These are phyloP conservation scores for Aplosporella prunicola DNA, from an alignment of 2,329 filamentous ascomycete species.

Conservation along the genomic window DNA sequence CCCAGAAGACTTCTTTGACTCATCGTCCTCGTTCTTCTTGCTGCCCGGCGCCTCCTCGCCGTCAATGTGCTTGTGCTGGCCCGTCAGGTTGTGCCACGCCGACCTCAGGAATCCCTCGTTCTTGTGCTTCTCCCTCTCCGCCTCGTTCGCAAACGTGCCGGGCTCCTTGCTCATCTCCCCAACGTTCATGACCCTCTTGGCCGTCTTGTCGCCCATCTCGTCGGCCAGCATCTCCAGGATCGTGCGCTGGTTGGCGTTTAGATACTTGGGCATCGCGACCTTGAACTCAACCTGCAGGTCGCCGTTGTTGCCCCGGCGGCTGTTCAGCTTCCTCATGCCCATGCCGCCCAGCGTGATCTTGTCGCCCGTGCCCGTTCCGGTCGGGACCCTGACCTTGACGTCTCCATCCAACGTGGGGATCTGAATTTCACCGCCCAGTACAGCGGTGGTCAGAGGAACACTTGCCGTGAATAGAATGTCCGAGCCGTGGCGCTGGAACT, in stretches of 20 bases:
- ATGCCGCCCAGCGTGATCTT: constrained; percentile 79
- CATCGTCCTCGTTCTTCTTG: constrained; percentile 20
- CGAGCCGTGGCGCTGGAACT: constrained; percentile 78
- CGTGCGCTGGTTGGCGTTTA: constrained; percentile 82
- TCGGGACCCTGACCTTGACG: constrained; percentile 82
- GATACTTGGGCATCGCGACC: constrained; percentile 88
- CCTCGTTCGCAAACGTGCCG: constrained; percentile 15
- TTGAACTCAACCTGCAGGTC: constrained; percentile 93
- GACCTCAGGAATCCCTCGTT: constrained; percentile 87
- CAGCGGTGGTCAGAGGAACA: constrained; percentile 83
- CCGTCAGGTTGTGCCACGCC: constrained; percentile 87
- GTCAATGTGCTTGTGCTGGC: constrained; percentile 43
- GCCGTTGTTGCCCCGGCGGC: constrained; percentile 58
- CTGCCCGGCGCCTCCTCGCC: constrained; percentile 24
- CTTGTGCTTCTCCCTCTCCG: constrained; percentile 44
- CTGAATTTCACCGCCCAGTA: constrained; percentile 81
- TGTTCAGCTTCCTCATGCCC: constrained; percentile 79
- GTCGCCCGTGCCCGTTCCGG: constrained; percentile 87
- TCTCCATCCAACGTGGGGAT: constrained; percentile 86
- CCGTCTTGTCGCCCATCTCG: constrained; percentile 87
- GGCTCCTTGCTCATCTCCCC: constrained; percentile 35
- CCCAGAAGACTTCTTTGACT: constrained; percentile 25
- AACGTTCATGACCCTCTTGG: constrained; percentile 86
- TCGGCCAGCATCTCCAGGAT: constrained; percentile 94
- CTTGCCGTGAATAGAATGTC: constrained; percentile 89